Base-by-base conservation (phyloP, 805 yeast species). In the Candida maesae region DNA sequence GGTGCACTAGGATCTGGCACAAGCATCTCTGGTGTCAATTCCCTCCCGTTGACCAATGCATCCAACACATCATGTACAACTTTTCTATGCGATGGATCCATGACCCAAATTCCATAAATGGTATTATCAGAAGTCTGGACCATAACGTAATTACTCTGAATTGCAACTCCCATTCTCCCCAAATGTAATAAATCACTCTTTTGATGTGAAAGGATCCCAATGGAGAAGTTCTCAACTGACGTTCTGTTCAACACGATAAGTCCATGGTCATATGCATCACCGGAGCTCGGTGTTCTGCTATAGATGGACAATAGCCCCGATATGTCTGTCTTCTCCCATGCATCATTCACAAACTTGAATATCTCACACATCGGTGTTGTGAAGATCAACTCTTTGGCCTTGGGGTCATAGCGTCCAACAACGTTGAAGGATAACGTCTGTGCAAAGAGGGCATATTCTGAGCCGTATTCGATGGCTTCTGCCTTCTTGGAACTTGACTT, bases 31-130 rank as follows among this genome's bases (percentile, higher is more conserved):
- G 7, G 28, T 23, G 39, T 23, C 15, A 33, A 31, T 18, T 30
- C 32, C 35, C 35, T 34, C 4, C 39, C 50, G 12, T 42, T 32
- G 8, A 53, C 39, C 13, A 60, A 52, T 1, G 52, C 51, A 39
- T 62, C 62, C 16, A 71, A 53, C 37, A 71, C 46, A 52, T 79
- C 76, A 51, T 66, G 75, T 31, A 84, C 64, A 50, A 76, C 74
- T 33, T 71, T 72, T 59, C 91, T 68, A 53, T 84, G 90, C 7
- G 71, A 76, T 33, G 73, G 79, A 41, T 83, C 78, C 55, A 81
- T 85, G 16, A 84, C 71, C 93, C 93, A 85, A 35, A 85, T 64
- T 1, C 95, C 95, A 58, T 73, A 84, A 11, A 84, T 81, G 33
- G 81, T 85, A 17, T 84, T 88, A 37, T 74, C 65, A 37, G 81